These are phyloP conservation scores for Corylus avellana DNA, from an alignment of 306 rosid genomes.

Conservation along the genomic window DNA sequence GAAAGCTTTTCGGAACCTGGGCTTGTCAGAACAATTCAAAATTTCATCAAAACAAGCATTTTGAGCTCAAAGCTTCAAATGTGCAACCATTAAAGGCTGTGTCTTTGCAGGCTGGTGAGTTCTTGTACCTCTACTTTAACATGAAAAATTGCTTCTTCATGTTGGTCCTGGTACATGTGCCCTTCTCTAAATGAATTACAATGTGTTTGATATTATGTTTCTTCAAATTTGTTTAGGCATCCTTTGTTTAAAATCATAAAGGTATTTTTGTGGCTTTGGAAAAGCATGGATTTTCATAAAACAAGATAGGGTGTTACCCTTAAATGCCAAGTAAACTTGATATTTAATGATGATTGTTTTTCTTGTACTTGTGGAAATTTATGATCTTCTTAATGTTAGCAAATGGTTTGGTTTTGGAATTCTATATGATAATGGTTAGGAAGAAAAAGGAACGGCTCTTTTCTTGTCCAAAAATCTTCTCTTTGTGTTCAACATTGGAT, in stretches of 20 bases:
- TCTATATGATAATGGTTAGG: not conserved
- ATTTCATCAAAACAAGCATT: slow-evolving; percentile 38
- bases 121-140: not conserved
- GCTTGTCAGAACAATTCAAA: slow-evolving; percentile 36
- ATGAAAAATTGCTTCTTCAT: not conserved
- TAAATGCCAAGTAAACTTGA: not conserved
- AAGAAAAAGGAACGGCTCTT: not conserved
- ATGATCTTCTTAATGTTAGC: not conserved
- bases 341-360: not conserved
- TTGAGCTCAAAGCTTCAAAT: slow-evolving; percentile 76
- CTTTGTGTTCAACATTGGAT: not conserved
- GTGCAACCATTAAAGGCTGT: slow-evolving; percentile 65
- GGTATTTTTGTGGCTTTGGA: not conserved
- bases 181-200: not conserved
- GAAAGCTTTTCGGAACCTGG: slow-evolving; percentile 21
- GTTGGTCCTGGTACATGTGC: not conserved
- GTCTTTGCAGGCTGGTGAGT: slow-evolving; percentile 72
- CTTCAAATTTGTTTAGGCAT: not conserved
- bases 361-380: not conserved
- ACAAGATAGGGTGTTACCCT: not conserved
- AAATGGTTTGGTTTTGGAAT: not conserved
- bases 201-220: not conserved
- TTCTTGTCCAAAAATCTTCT: not conserved
- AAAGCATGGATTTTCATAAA: not conserved
- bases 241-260: not conserved